A percentile compares a stretch with the other conserved stretches of the same genome.
These are phyloP conservation scores for Bolboschoenoplectus hybrid DNA, from an alignment of 202 grass and related monocot species.

Conservation along the genomic window DNA sequence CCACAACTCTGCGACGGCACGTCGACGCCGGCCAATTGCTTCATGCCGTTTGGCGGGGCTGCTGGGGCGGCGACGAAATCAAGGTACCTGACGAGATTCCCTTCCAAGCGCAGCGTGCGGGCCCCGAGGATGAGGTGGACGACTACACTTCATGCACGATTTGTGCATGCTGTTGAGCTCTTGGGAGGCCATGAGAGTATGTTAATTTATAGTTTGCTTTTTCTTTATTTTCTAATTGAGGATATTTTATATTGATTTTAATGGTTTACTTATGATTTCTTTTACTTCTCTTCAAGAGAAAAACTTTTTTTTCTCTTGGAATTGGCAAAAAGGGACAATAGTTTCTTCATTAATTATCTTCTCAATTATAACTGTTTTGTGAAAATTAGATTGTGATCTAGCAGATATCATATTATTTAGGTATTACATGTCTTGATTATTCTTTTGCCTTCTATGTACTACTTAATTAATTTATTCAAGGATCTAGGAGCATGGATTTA, in stretches of 20 bases:
- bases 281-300: not conserved
- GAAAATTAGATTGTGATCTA: conserved; percentile 2
- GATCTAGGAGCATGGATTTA: not conserved
- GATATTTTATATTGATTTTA: not conserved
- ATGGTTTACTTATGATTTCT: conserved; percentile 10
- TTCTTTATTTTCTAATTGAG: conserved; percentile 13
- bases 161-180: conserved; percentile 65
- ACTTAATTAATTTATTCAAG: not conserved
- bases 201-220: conserved; percentile 8
- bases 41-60: not conserved
- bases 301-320: not conserved
- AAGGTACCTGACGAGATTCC: conserved; percentile 49
- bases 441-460: not conserved
- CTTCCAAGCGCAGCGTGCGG: conserved; percentile 46
- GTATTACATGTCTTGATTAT: not conserved
- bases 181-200: conserved; percentile 69
- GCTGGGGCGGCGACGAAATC: conserved; percentile 7
- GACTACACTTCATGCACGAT: conserved; percentile 58
- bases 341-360: not conserved
- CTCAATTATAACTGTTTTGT: not conserved
- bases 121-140: conserved; percentile 75
- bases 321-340: not conserved
- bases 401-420: not conserved
- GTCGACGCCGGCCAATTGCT: conserved; percentile 17
- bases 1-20: conserved; percentile 31